Percentiles rank a stretch among this genome's conserved stretches.
Conservation (phyloP, 2,329 filamentous ascomycete species). For the Fusarium miscanthi region DNA sequence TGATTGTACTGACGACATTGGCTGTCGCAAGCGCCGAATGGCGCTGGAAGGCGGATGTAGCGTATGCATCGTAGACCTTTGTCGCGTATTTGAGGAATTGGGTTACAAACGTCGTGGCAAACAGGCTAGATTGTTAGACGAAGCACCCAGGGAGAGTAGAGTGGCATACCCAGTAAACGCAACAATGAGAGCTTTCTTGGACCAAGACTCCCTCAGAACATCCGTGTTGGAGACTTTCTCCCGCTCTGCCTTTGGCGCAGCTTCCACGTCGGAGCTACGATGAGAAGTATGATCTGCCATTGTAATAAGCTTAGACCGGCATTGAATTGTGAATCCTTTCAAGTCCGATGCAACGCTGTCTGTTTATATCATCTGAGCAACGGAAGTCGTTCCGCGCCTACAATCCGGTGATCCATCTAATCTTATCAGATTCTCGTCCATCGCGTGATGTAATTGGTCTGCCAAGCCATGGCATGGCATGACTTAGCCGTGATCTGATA, state of each 20-base stretch:
- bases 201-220: constrained; percentile 43
- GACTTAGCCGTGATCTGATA: background rate
- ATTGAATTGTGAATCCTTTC: background rate
- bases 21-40: constrained; percentile 63
- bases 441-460: constrained; percentile 1
- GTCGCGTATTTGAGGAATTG: constrained; percentile 49
- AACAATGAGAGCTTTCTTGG: constrained; percentile 38
- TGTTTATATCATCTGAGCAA: background rate
- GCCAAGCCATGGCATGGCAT: background rate
- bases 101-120: constrained; percentile 47
- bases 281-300: constrained; percentile 21
- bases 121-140: constrained; percentile 34
- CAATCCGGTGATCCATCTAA: constrained; percentile 38
- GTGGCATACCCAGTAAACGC: constrained; percentile 37
- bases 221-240: constrained; percentile 22
- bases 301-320: background rate
- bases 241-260: background rate
- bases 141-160: fast-evolving
- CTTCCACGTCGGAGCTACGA: constrained; percentile 33
- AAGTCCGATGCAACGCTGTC: background rate
- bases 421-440: constrained; percentile 36
- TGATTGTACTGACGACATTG: constrained; percentile 59
- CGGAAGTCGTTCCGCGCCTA: constrained; percentile 31
- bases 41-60: constrained; percentile 54
- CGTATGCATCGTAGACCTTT: constrained; percentile 49